Percentiles rank a stretch among this genome's conserved stretches.
Evolutionary conservation across 257 asterid genomes (phyloP).

Genomic region (Petunia axillaris): DNA sequence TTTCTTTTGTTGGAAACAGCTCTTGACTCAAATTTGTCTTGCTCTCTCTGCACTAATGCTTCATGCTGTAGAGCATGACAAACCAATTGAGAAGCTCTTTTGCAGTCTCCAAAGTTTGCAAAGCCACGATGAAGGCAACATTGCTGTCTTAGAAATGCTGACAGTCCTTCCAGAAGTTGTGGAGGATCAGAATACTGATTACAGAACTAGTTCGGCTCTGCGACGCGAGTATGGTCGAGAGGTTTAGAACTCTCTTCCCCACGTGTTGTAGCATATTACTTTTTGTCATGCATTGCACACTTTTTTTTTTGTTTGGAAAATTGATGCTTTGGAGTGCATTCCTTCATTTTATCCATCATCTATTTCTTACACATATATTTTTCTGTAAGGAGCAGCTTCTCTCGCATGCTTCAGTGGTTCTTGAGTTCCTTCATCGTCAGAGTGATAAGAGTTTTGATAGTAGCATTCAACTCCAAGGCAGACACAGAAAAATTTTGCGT

Average conservation of each 20-base stretch:
- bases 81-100: conserved; percentile 79
- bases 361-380: conserved; percentile 39
- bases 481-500: conserved; percentile 73
- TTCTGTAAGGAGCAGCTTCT: conserved; percentile 72
- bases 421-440: conserved; percentile 83
- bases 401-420: conserved; percentile 71
- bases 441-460: conserved; percentile 49
- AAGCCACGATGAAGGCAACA: conserved; percentile 64
- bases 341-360: conserved; percentile 19
- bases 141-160: conserved; percentile 77
- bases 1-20: conserved; percentile 53
- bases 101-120: conserved; percentile 73
- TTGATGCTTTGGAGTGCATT: neutral
- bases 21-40: conserved; percentile 89
- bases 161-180: conserved; percentile 88
- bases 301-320: neutral
- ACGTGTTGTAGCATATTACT: conserved; percentile 17
- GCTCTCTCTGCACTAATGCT: conserved; percentile 79
- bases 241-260: conserved; percentile 44
- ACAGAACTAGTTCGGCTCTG: conserved; percentile 50
- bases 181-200: conserved; percentile 67
- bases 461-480: conserved; percentile 56
- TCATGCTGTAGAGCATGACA: conserved; percentile 74
- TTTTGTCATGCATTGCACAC: conserved; percentile 30
- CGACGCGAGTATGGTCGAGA: conserved; percentile 74